phyloP scores from a whole-genome alignment of 805 yeast species.

The Pichia californica region DNA sequence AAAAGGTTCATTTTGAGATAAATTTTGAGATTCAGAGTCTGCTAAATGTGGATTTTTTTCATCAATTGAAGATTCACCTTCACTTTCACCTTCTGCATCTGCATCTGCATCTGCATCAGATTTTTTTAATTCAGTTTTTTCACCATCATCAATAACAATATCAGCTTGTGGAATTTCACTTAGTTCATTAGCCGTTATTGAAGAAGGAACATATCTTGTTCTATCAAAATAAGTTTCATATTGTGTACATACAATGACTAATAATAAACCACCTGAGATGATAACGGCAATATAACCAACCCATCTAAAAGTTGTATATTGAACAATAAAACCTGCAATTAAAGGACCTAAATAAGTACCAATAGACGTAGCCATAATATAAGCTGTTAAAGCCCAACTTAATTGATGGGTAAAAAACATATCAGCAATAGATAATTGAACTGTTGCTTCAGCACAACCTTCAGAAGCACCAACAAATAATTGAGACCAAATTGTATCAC shows the following conservation, averaged over 20 bases:
- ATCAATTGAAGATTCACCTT: not conserved
- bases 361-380: slow-evolving; percentile 66
- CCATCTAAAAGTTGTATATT: slow-evolving; percentile 65
- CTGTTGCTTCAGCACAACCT: slow-evolving; percentile 70
- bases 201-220: slow-evolving; percentile 27
- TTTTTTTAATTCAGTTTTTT: not conserved
- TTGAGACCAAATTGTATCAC: slow-evolving; percentile 72
- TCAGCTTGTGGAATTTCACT: slow-evolving; percentile 6
- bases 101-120: not conserved
- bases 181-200: slow-evolving; percentile 3
- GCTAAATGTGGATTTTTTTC: slow-evolving; percentile 6
- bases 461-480: slow-evolving; percentile 76
- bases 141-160: not conserved
- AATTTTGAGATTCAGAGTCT: slow-evolving; percentile 1
- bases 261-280: slow-evolving; percentile 51
- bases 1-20: slow-evolving; percentile 3
- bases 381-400: slow-evolving; percentile 64
- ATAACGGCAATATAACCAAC: slow-evolving; percentile 66
- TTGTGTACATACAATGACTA: slow-evolving; percentile 50
- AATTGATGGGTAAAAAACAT: slow-evolving; percentile 73
- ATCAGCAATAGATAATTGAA: slow-evolving; percentile 62
- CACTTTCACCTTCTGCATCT: not conserved
- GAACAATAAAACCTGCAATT: slow-evolving; percentile 66
- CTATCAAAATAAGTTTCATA: slow-evolving; percentile 71
- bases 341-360: slow-evolving; percentile 79